Conservation (phyloP, 2,329 filamentous ascomycete species). For the Chaetomiaceae sp. region DNA sequence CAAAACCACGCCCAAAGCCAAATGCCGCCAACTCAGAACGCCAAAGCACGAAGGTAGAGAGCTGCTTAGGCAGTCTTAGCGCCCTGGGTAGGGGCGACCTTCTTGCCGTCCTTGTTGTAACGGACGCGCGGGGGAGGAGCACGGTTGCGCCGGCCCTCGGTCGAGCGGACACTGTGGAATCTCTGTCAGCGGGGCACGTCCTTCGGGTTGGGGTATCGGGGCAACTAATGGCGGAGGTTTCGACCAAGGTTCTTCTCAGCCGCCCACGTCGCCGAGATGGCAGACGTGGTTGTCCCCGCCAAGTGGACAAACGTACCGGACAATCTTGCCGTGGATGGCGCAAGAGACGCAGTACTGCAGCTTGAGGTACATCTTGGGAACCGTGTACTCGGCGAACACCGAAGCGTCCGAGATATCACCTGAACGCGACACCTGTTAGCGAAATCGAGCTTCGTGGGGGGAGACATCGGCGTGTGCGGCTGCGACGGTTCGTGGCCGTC, state of each 20-base stretch:
- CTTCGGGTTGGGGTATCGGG: constrained; percentile 17
- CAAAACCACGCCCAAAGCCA: constrained; percentile 18
- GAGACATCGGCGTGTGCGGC: neutral
- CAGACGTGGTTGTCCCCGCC: constrained; percentile 52
- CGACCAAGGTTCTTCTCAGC: constrained; percentile 43
- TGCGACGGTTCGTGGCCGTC: neutral
- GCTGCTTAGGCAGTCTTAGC: constrained; percentile 48
- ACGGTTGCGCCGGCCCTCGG: constrained; percentile 96
- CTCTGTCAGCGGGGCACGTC: constrained; percentile 38
- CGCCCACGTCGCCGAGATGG: constrained; percentile 35
- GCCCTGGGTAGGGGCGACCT: constrained; percentile 83
- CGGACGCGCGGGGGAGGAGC: constrained; percentile 94
- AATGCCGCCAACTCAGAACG: constrained; percentile 24
- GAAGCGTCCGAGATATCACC: constrained; percentile 99
- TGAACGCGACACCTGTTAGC: constrained; percentile 36
- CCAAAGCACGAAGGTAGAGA: constrained; percentile 18
- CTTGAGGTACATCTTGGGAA: constrained; percentile 99
- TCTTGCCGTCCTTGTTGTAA: constrained; percentile 99
- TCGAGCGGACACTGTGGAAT: constrained; percentile 79
- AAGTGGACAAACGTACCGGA: constrained; percentile 76
- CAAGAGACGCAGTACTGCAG: constrained; percentile 99
- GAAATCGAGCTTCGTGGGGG: neutral
- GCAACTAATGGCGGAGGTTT: constrained; percentile 25
- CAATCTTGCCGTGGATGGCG: constrained; percentile 99
- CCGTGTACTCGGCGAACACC: constrained; percentile 98